Base-by-base conservation (phyloP, 1,139 yeast genomes). In the Taphrina communis region DNA sequence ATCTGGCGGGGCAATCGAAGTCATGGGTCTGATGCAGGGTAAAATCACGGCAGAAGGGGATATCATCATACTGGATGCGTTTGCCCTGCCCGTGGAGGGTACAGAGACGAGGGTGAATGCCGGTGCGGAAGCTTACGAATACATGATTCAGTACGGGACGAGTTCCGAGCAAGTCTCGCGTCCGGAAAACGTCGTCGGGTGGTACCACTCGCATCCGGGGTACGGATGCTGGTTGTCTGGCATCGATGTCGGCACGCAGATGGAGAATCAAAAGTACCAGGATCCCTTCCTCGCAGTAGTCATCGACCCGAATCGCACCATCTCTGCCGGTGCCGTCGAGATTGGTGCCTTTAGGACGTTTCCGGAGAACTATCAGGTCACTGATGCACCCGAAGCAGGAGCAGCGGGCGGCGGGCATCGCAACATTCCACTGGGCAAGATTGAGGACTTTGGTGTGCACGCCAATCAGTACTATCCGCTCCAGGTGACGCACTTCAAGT, bases 61-160 rank as follows among this genome's bases (percentile, higher is more conserved):
- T 14, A 85, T 94, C 71, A 83, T 90, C 2, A 89, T 94, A 0
- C 83, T 88, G 83, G 97, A 93, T 76, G 88, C 87, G 5, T 94
- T 89, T 77, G 88, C 93, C 6, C 79, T 94, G 59, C 98, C 98
- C 0, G 97, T 93, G 0, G 96, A 90, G 78, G 98, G 98, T 0
- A 92, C 98, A 0, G 98, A 94, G 77, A 91, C 97, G 0, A 79
- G 98, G 69, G 99, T 94, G 42, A 94, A 94, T 78, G 98, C 98
- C 0, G 92, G 90, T 76, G 88, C 88, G 31, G 97, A 93, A 75
- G 97, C 96, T 0, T 93, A 92, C 77, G 98, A 93, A 77, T 94
- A 88, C 77, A 93, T 94, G 97, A 96, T 93, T 1, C 88, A 87
- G 73, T 92, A 89, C 77, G 80, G 89, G 66, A 87, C 87, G 70